A percentile compares a stretch with the other conserved stretches of the same genome.
These are phyloP conservation scores for Alternaria sp. DNA, from an alignment of 2,329 filamentous ascomycete genomes.

Conservation along the genomic window DNA sequence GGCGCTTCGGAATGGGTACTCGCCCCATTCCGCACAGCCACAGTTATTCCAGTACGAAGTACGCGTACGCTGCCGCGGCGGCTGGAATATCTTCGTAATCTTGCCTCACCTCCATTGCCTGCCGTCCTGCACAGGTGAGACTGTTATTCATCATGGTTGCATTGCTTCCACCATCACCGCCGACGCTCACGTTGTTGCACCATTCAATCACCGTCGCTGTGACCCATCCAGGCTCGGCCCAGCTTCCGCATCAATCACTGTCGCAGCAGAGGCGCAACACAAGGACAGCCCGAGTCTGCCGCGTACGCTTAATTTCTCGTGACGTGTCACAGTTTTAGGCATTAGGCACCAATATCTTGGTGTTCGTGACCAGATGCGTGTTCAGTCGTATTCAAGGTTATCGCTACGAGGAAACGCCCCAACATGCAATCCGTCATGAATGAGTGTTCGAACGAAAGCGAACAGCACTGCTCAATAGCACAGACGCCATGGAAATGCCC, in stretches of 20 bases:
- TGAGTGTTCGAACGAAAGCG: conserved; percentile 34
- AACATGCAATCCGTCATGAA: conserved; percentile 35
- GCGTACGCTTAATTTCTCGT: conserved; percentile 20
- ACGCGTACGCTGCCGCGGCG: conserved; percentile 15
- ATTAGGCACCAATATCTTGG: conserved; percentile 19
- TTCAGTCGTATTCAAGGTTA: conserved; percentile 27
- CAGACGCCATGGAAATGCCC: conserved; percentile 44
- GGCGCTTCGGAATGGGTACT: conserved; percentile 16
- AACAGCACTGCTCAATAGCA: conserved; percentile 21
- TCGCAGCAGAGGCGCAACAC: conserved; percentile 3
- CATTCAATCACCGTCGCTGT: neutral
- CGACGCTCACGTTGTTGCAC: neutral
- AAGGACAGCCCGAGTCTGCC: conserved; percentile 10
- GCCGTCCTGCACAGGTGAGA: neutral
- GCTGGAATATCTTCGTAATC: neutral
- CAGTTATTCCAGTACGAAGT: conserved; percentile 17
- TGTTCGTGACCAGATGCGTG: conserved; percentile 21
- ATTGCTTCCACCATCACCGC: neutral
- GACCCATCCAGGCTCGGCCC: conserved; percentile 7
- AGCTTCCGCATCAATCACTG: conserved; percentile 7
- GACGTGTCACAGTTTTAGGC: conserved; percentile 31
- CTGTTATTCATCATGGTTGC: neutral
- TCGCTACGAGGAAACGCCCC: conserved; percentile 19
- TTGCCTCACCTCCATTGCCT: neutral
- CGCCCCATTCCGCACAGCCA: conserved; percentile 25